A percentile compares a stretch with the other conserved stretches of the same genome.
phyloP scores from a whole-genome alignment of 345 rosid species.

The Brassica carinata region DNA sequence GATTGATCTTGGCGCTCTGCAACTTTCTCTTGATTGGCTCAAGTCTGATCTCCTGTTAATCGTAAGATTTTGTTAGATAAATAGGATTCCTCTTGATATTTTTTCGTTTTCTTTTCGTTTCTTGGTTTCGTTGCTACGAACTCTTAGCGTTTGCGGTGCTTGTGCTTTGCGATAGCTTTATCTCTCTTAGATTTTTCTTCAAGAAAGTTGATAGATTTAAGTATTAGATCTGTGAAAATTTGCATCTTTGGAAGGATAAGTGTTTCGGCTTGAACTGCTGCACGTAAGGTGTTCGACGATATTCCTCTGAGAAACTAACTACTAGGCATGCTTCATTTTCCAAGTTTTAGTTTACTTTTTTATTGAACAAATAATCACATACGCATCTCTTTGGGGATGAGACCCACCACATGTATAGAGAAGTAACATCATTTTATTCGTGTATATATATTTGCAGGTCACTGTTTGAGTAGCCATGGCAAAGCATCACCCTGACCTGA shows the following conservation, averaged over 20 bases:
- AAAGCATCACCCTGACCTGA: constrained; percentile 78
- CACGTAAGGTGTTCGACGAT: constrained; percentile 11
- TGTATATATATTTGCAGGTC: not conserved
- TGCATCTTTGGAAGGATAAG: not conserved
- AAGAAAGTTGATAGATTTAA: not conserved
- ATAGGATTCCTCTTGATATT: not conserved
- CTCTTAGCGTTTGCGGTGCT: not conserved
- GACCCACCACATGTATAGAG: not conserved
- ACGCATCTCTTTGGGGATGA: not conserved
- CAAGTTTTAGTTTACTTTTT: not conserved
- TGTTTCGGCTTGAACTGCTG: not conserved
- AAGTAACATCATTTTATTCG: not conserved
- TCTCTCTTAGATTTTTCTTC: not conserved
- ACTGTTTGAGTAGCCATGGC: constrained; percentile 46
- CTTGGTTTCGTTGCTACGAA: not conserved
- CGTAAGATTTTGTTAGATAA: not conserved
- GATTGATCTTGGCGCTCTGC: not conserved
- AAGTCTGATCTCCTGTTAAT: not conserved
- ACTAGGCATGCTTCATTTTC: not conserved
- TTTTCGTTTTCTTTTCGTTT: not conserved
- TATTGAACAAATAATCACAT: not conserved
- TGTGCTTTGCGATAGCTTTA: not conserved
- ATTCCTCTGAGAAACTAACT: constrained; percentile 15
- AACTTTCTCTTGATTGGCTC: not conserved
- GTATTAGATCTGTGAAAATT: not conserved